Base-by-base conservation (phyloP, 2,329 filamentous ascomycete species). In the Fusarium tuaranense region DNA sequence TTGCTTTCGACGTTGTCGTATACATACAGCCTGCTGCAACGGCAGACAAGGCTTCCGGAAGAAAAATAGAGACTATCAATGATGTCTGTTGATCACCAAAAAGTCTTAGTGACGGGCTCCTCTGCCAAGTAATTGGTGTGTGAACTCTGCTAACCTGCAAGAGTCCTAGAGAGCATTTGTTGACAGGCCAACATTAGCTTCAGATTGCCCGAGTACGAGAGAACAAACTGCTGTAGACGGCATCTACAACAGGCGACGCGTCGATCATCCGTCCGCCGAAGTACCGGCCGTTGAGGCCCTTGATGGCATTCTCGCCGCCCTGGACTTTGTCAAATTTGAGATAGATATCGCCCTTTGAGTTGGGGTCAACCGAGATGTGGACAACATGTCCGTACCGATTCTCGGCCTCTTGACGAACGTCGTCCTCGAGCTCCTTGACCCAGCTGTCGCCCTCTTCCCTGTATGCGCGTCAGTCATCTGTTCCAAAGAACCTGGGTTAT, bases 211-310 rank as follows among this genome's bases (percentile, higher is more conserved):
- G 93, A 79, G 93, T 94, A 83, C 94, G 92, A 84, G 93, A 94
- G 88, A 97, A 98, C 85, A 97, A 91, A 89, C 94, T 97, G 91
- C 94, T 97, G 91, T 98, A 99, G 86, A 99, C 95, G 81, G 96
- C 96, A 85, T 99, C 97, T 84, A 98, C 96, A 86, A 99, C 95
- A 83, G 95, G 97, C 76, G 95, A 93, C 79, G 96, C 97, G 82
- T 94, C 96, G 84, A 99, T 97, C 88, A 94, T 95, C 81, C 92
- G 91, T 80, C 94, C 94, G 81, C 95, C 97, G 85, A 99, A 99
- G 85, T 94, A 98, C 82, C 97, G 93, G 81, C 97, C 97, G 84
- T 99, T 98, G 73, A 99, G 91, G 81, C 97, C 97, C 84, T 97
- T 97, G 86, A 98, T 97, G 79, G 97, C 97, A 82, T 98, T 98